Base-by-base conservation (phyloP, 108 stramenopile genomes). In the Nitzschia inconspicua region DNA sequence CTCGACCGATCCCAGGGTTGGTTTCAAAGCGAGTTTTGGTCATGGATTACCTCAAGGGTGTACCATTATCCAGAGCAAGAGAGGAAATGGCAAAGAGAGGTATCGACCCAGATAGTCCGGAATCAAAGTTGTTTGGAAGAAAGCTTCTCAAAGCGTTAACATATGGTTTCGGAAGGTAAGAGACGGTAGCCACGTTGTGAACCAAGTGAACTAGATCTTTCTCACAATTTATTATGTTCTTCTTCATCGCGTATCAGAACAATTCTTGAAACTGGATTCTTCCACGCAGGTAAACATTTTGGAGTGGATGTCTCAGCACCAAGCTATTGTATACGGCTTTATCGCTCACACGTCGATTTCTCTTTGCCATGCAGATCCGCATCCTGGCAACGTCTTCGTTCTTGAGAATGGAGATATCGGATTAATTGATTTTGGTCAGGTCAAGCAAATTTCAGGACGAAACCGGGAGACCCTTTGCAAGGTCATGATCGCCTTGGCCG, bases 351-450 rank as follows among this genome's bases (percentile, higher is more conserved):
- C 19, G 3, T 16, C 41, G 3, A 42, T 42, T 35, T 1, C 16
- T 4, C 34, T 24, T 14, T 44, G 19, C 37, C 3, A 16, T 41
- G 30, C 25, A 67, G 66, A 68, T 51, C 68, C 73, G n/a, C 72
- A 68, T 44, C 72, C 60, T 25, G 94, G 96, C 1, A 97, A 96
- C 67, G 88, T 97, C 25, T 95, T 97, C 66, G 92, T 97, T 23
- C 65, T 96, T 55, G 77, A 89, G 23, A 86, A 94, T 78, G 93
- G 95, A 2, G 55, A 77, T 40, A 90, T 97, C 29, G 95, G 94
- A 11, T 68, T 97, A 24, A 95, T 97, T 60, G 97, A 97, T 63
- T 97, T 95, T 72, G 97, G 85, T 1, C 95, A 96, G 71, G 95
- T 95, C 3, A 95, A 89, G 49, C 89, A 93, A 53, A 91, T 95